Evolutionary conservation across 768 basidiomycete genomes (phyloP).

Genomic region (Rhodotorula diobovata): DNA sequence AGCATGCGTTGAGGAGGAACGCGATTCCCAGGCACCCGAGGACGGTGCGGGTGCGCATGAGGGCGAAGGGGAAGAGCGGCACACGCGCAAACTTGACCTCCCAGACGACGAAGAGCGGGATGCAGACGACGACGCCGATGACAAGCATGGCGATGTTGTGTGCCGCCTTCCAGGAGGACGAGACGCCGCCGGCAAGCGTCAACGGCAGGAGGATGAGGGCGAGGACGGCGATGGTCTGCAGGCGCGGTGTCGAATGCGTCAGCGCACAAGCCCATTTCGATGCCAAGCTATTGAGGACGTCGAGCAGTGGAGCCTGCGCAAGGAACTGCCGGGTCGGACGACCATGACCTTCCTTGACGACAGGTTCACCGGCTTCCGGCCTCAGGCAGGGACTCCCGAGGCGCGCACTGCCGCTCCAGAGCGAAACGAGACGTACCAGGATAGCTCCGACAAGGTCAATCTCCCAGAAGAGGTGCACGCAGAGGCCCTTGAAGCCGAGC

Average conservation of each 20-base stretch:
- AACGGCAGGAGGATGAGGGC: slow-evolving; percentile 47
- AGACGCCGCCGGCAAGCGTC: slow-evolving; percentile 44
- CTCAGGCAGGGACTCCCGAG: too few relatives aligned
- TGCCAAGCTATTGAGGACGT: too few relatives aligned
- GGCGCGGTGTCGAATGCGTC: too few relatives aligned
- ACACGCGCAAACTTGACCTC: slow-evolving; percentile 39
- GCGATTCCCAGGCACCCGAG: slow-evolving; percentile 45
- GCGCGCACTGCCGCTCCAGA: not conserved
- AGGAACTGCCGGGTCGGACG: too few relatives aligned
- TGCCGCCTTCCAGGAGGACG: slow-evolving; percentile 39
- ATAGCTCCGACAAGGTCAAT: slow-evolving; percentile 47
- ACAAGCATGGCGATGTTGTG: slow-evolving; percentile 46
- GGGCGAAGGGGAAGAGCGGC: slow-evolving; percentile 7
- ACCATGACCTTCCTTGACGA: too few relatives aligned
- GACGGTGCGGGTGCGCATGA: slow-evolving; percentile 45
- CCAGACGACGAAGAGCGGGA: slow-evolving; percentile 44
- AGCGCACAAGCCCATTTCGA: too few relatives aligned
- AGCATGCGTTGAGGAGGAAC: not conserved
- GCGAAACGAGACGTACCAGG: slow-evolving; percentile 14
- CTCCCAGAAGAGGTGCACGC: slow-evolving; percentile 45
- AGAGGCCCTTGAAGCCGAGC: slow-evolving; percentile 16
- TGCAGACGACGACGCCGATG: slow-evolving; percentile 42
- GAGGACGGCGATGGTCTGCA: slow-evolving; percentile 39
- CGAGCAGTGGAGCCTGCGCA: not conserved
- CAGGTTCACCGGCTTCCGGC: too few relatives aligned